These are phyloP conservation scores for Dioscorea alata DNA, from an alignment of 106 monocot species.

Conservation along the genomic window DNA sequence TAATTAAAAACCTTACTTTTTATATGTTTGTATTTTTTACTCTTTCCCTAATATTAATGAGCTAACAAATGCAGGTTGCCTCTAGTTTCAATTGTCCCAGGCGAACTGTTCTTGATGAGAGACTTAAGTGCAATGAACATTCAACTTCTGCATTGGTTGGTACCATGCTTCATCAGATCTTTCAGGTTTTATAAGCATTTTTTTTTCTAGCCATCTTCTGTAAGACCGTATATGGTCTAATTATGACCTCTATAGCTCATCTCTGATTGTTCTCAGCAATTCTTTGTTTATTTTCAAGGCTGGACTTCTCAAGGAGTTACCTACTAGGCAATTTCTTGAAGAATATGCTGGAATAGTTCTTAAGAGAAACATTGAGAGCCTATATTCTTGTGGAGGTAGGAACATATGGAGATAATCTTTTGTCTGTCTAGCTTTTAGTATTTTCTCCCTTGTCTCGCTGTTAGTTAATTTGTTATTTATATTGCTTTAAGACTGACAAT, in stretches of 20 bases:
- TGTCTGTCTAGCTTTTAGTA: too few species aligned
- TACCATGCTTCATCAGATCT: constrained; percentile 96
- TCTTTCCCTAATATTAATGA: constrained; percentile 11
- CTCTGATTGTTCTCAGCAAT: background rate
- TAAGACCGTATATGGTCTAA: too few species aligned
- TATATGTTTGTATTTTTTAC: background rate
- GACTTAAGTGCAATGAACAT: constrained; percentile 67
- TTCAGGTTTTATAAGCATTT: constrained; percentile 58
- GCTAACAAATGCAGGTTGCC: constrained; percentile 58
- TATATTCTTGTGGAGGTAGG: constrained; percentile 90
- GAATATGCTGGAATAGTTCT: constrained; percentile 58
- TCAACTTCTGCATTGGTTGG: constrained; percentile 73
- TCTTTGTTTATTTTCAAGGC: constrained; percentile 34
- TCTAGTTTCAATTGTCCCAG: constrained; percentile 91
- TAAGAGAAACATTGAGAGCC: constrained; percentile 65
- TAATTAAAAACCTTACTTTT: background rate
- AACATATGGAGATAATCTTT: too few species aligned
- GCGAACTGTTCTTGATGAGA: constrained; percentile 90
- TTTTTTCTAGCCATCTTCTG: background rate
- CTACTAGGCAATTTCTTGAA: constrained; percentile 65
- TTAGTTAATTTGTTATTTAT: too few species aligned
- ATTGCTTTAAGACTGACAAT: too few species aligned
- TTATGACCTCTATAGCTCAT: background rate
- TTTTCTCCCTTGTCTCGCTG: too few species aligned
- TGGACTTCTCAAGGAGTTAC: constrained; percentile 65